phyloP scores from a whole-genome alignment of 1,284 basidiomycete genomes.

The Sporisorium scitamineum region DNA sequence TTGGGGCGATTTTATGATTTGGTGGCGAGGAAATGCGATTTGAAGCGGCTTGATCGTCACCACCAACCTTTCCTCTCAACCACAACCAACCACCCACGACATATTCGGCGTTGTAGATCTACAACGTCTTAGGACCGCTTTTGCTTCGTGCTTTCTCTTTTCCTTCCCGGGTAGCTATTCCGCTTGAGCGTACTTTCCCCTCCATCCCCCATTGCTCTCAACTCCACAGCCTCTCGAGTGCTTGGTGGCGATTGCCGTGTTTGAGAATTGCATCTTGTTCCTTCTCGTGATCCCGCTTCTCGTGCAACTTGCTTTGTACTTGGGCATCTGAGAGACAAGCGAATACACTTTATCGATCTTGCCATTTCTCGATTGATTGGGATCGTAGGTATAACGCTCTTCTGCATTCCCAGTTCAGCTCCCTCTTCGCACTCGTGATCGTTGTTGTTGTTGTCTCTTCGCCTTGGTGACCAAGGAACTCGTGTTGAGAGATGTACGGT shows the following conservation, averaged over 20 bases:
- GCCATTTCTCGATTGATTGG: not conserved
- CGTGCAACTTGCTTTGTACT: not conserved
- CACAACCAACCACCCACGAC: constrained; percentile 35
- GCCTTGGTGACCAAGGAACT: not conserved
- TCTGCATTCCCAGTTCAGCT: not conserved
- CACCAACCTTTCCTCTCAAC: constrained; percentile 11
- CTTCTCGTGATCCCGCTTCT: not conserved
- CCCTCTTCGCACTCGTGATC: constrained; percentile 1
- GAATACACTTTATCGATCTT: not conserved
- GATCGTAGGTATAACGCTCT: not conserved
- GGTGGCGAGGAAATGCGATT: not conserved
- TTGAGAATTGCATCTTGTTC: not conserved
- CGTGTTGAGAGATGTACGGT: constrained; percentile 30
- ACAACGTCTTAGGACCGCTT: constrained; percentile 20
- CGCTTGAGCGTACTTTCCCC: not conserved
- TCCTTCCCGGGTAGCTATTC: constrained; percentile 2
- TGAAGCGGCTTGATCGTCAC: not conserved
- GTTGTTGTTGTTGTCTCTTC: constrained; percentile 11
- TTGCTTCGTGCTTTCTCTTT: constrained; percentile 22
- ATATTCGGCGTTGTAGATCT: constrained; percentile 8
- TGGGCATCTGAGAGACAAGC: constrained; percentile 12
- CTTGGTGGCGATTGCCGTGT: not conserved
- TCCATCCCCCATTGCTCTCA: not conserved
- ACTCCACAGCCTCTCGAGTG: not conserved
- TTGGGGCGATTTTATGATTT: not conserved